phyloP scores from a whole-genome alignment of 2,329 filamentous ascomycete species.

The Pseudocercospora fuligena region DNA sequence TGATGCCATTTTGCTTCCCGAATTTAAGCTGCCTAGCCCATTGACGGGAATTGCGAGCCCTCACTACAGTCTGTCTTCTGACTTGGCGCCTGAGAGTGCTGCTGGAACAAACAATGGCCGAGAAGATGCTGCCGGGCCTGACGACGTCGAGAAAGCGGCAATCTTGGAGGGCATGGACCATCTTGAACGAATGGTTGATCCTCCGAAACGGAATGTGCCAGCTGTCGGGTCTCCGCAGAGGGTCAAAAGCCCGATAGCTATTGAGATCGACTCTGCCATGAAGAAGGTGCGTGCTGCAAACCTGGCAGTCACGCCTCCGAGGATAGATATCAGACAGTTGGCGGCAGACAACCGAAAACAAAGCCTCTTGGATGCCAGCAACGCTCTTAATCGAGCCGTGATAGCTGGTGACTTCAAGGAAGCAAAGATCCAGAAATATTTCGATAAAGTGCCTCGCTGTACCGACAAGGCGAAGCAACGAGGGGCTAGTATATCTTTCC shows the following conservation, averaged over 20 bases:
- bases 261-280: background rate
- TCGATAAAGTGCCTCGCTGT: background rate
- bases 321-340: background rate
- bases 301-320: slow-evolving; percentile 5
- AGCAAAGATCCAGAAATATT: background rate
- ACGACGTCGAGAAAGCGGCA: background rate
- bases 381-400: background rate
- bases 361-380: background rate
- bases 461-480: background rate
- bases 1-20: background rate
- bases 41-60: background rate
- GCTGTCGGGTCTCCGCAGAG: background rate
- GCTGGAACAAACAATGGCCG: no score
- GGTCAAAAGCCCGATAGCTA: background rate
- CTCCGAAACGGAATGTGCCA: background rate
- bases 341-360: background rate
- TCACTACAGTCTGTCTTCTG: background rate
- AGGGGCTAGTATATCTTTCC: slow-evolving; percentile 1
- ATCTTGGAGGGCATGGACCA: background rate
- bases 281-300: background rate
- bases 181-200: background rate
- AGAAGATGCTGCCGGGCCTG: background rate
- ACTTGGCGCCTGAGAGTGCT: background rate
- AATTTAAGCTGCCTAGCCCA: background rate
- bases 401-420: background rate